phyloP scores from a whole-genome alignment of 768 basidiomycete genomes.

The Gloeopeniophorella convolvens region DNA sequence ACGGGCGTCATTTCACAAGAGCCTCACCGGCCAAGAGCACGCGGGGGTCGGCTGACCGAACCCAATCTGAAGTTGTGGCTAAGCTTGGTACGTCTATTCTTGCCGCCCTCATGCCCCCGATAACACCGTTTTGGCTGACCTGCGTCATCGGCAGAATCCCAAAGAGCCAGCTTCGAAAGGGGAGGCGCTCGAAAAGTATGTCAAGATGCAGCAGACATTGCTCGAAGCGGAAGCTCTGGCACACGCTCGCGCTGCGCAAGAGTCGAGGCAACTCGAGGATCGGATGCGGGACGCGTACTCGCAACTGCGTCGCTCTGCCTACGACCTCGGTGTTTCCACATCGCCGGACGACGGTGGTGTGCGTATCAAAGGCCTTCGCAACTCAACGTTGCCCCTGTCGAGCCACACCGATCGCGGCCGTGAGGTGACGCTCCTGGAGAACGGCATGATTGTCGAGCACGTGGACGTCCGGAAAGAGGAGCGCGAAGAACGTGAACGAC shows the following conservation, averaged over 20 bases:
- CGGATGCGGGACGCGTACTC: conserved; percentile 76
- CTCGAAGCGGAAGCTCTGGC: conserved; percentile 80
- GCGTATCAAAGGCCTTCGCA: conserved; percentile 60
- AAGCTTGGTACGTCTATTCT: conserved; percentile 49
- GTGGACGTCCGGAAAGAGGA: conserved; percentile 79
- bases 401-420: conserved; percentile 44
- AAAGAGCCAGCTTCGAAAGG: conserved; percentile 82
- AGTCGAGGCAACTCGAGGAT: conserved; percentile 68
- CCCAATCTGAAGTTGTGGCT: conserved; percentile 78
- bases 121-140: neutral
- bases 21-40: conserved; percentile 52
- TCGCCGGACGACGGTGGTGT: conserved; percentile 56
- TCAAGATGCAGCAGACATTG: conserved; percentile 72
- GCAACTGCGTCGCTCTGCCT: conserved; percentile 71
- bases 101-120: neutral
- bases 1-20: conserved; percentile 46
- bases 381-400: conserved; percentile 29
- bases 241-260: conserved; percentile 69
- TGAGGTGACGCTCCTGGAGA: conserved; percentile 77
- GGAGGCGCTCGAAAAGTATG: conserved; percentile 74
- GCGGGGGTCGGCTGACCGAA: conserved; percentile 65
- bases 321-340: conserved; percentile 51
- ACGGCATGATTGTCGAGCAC: conserved; percentile 85
- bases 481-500: conserved; percentile 63
- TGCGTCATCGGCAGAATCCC: conserved; percentile 61